phyloP scores from a whole-genome alignment of 768 basidiomycete species.

The Russula griseocarnosa region DNA sequence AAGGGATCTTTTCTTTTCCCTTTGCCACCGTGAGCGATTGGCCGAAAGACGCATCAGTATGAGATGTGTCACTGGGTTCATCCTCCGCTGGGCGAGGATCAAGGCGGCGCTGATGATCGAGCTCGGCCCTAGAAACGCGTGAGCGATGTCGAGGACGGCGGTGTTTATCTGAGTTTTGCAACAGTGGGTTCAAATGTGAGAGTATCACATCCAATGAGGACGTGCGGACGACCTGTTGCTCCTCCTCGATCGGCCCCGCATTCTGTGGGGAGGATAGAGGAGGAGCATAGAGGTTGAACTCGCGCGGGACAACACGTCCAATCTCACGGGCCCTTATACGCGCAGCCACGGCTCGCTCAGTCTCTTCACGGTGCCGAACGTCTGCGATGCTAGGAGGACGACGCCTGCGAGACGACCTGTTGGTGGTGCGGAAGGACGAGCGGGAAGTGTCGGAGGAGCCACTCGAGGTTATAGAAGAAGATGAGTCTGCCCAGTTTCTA shows the following conservation, averaged over 20 bases:
- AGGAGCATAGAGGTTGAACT: constrained; percentile 65
- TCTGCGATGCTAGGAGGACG: constrained; percentile 49
- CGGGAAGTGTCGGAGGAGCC: constrained; percentile 41
- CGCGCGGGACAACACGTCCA: constrained; percentile 54
- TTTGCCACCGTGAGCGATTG: constrained; percentile 35
- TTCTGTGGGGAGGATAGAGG: constrained; percentile 32
- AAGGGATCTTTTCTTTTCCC: constrained; percentile 44
- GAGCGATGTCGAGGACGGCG: constrained; percentile 25
- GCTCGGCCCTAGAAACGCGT: constrained; percentile 2
- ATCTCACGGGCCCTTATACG: constrained; percentile 62
- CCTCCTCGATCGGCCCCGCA: constrained; percentile 9
- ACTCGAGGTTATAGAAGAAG: constrained; percentile 41
- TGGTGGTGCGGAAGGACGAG: constrained; percentile 41
- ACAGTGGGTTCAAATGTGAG: constrained; percentile 23
- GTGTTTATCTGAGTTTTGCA: constrained; percentile 26
- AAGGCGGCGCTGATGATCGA: not conserved
- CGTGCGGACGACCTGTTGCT: constrained; percentile 26
- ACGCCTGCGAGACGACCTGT: constrained; percentile 38
- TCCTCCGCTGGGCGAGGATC: not conserved
- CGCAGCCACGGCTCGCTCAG: constrained; percentile 58
- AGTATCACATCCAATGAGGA: constrained; percentile 26
- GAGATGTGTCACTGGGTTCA: not conserved
- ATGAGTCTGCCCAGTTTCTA: constrained; percentile 39
- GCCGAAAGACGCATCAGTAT: too few relatives aligned
- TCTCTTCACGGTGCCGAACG: constrained; percentile 45